phyloP scores from a whole-genome alignment of 169 alveolate genomes.

The Plasmodium ovale region DNA sequence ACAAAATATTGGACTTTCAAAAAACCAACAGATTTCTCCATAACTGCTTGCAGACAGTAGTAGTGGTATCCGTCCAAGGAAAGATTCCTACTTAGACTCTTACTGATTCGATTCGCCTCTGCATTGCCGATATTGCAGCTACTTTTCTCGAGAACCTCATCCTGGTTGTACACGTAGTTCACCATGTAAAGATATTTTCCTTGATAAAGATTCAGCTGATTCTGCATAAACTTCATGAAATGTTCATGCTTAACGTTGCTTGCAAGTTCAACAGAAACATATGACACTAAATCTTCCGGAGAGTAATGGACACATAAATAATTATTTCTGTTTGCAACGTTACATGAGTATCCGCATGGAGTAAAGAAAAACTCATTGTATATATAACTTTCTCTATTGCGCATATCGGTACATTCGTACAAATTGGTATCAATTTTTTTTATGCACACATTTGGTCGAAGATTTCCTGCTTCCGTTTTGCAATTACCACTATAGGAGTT shows the following conservation, averaged over 20 bases:
- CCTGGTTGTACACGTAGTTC: constrained; percentile 11
- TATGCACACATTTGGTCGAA: neutral
- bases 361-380: constrained; percentile 60
- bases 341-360: constrained; percentile 73
- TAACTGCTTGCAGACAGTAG: constrained; percentile 5
- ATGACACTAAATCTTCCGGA: constrained; percentile 62
- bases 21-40: constrained; percentile 24
- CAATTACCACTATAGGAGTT: too few relatives aligned
- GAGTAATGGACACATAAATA: constrained; percentile 73
- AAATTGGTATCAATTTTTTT: constrained; percentile 30
- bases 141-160: neutral
- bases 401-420: constrained; percentile 24
- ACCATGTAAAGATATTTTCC: constrained; percentile 19
- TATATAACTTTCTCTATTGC: constrained; percentile 21
- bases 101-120: neutral
- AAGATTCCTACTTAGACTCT: neutral
- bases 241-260: neutral
- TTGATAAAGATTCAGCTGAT: constrained; percentile 62
- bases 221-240: constrained; percentile 35
- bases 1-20: constrained; percentile 45
- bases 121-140: neutral
- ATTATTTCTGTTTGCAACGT: constrained; percentile 31
- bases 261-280: constrained; percentile 63
- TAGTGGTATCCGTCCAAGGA: constrained; percentile 18
- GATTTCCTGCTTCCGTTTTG: neutral